These are phyloP conservation scores for Emergomyces orientalis DNA, from an alignment of 2,329 filamentous ascomycete species.

Conservation along the genomic window DNA sequence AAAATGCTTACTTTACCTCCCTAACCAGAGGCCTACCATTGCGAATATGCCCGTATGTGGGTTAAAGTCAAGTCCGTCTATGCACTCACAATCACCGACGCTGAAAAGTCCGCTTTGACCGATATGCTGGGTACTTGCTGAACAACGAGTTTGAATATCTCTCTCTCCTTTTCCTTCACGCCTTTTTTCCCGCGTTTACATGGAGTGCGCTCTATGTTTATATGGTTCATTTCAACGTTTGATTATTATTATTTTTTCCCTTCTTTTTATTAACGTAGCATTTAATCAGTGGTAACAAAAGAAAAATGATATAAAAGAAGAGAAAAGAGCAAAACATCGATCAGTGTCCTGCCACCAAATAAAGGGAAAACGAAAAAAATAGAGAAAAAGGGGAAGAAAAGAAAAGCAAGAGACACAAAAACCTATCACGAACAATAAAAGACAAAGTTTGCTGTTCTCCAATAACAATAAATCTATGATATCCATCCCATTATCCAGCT, in stretches of 20 bases:
- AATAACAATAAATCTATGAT: background rate
- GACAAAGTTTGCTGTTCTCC: background rate
- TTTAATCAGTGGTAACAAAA: no score
- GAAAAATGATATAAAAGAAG: no score
- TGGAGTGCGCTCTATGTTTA: no score
- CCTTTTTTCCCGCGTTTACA: no score
- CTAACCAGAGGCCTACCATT: conserved; percentile 52
- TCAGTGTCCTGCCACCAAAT: background rate
- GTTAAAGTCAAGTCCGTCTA: conserved; percentile 70
- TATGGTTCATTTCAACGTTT: no score
- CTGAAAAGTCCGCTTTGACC: conserved; percentile 60
- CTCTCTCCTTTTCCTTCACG: no score
- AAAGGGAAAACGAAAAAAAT: conserved; percentile 8
- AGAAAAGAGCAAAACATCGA: no score
- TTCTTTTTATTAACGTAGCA: no score
- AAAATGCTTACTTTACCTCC: conserved; percentile 8
- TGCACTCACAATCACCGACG: conserved; percentile 55
- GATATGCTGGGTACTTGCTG: conserved; percentile 58
- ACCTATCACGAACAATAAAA: background rate
- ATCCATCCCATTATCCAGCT: conserved; percentile 2
- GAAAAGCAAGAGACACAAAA: no score
- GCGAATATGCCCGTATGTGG: conserved; percentile 69
- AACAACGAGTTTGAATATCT: no score
- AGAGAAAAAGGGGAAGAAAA: conserved; percentile 16
- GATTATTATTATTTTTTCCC: no score